phyloP scores from a whole-genome alignment of 768 basidiomycete genomes.

The Russula dissimulans region DNA sequence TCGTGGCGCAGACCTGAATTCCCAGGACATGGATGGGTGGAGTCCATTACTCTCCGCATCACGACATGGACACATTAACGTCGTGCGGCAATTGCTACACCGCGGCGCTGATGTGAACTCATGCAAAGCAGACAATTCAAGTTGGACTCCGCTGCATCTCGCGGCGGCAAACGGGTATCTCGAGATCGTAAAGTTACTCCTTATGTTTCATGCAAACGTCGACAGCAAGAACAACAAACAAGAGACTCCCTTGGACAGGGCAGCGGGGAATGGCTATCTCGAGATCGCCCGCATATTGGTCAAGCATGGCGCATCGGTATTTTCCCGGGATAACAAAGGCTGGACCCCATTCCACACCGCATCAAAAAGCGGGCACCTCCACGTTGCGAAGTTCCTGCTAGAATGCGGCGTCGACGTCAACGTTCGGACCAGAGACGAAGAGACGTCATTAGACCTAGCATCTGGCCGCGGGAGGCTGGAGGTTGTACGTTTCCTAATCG shows the following conservation, averaged over 20 bases:
- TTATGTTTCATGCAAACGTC: neutral
- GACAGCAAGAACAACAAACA: neutral
- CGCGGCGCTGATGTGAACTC: neutral
- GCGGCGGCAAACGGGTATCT: neutral
- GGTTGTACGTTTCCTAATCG: neutral
- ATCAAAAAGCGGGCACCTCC: neutral
- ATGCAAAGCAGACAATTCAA: neutral
- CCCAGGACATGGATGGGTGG: neutral
- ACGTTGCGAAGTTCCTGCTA: neutral
- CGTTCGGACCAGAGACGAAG: neutral
- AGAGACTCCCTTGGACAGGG: neutral
- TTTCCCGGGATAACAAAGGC: neutral
- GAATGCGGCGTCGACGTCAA: neutral
- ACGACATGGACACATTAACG: neutral
- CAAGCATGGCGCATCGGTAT: neutral
- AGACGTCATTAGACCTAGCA: neutral
- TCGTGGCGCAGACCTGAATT: neutral
- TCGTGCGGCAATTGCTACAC: neutral
- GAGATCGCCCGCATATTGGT: neutral
- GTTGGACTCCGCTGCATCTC: neutral
- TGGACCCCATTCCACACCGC: neutral
- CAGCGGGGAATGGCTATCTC: neutral
- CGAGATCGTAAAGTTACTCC: neutral
- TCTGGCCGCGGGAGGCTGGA: neutral
- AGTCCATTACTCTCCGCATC: neutral